phyloP scores from a whole-genome alignment of 1,139 yeast genomes.

The Blastobotrys aristatus region DNA sequence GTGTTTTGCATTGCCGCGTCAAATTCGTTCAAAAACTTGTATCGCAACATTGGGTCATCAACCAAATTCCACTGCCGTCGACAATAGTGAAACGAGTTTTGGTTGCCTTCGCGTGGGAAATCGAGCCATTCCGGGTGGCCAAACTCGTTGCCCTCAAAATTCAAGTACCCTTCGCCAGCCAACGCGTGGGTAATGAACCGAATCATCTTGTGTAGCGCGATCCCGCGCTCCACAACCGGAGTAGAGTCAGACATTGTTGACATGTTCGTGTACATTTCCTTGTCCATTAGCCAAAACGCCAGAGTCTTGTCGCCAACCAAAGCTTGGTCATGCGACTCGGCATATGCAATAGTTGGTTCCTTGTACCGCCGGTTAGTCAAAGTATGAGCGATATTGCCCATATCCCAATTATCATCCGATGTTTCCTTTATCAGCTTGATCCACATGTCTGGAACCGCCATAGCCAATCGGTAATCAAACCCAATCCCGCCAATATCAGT shows the following conservation, averaged over 20 bases:
- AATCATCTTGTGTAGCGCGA: constrained; percentile 85
- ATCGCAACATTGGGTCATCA: constrained; percentile 73
- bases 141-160: constrained; percentile 96
- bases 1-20: constrained; percentile 79
- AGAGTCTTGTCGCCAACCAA: constrained; percentile 94
- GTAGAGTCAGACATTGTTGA: constrained; percentile 67
- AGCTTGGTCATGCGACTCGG: constrained; percentile 97
- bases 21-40: constrained; percentile 69
- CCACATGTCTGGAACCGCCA: constrained; percentile 99
- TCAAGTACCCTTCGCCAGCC: constrained; percentile 95
- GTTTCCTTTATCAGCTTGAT: constrained; percentile 83
- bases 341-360: constrained; percentile 86
- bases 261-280: constrained; percentile 97
- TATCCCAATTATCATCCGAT: constrained; percentile 86
- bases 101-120: constrained; percentile 87
- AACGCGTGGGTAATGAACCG: constrained; percentile 78
- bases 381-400: constrained; percentile 73
- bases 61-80: constrained; percentile 88
- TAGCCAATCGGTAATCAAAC: constrained; percentile 85
- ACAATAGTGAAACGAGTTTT: constrained; percentile 87
- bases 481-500: constrained; percentile 80
- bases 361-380: constrained; percentile 84
- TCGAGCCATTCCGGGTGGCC: constrained; percentile 99
- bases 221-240: constrained; percentile 78
- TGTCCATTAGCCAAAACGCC: constrained; percentile 98